Base-by-base conservation (phyloP, 2,329 filamentous ascomycete species). In the Neocucurbitaria cava region DNA sequence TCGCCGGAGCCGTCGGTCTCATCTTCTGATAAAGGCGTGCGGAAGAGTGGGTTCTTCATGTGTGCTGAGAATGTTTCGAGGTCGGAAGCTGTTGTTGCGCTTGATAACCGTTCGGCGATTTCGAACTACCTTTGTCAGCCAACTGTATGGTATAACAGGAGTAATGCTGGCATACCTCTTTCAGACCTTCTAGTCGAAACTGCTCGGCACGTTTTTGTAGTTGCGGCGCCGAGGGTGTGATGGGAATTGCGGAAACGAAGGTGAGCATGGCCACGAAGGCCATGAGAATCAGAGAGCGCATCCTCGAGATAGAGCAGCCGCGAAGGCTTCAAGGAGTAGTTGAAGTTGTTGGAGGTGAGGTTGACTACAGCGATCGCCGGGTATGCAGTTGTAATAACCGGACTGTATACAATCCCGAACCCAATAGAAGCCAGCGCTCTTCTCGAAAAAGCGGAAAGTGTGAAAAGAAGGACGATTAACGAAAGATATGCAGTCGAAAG, bases 161-260 rank as follows among this genome's bases (percentile, higher is more conserved):
- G 7, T 10, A 35, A 8, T 1, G 17, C 4, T n/a, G 36, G 40
- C 56, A 10, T 68, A 75, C 72, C 64, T 76, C 74, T 48, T 63
- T 46, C 13, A 75, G 52, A 13, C 74, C 74, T 61, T 72, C 63
- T 13, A 70, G 61, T 43, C 73, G 64, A 58, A 70, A 70, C 26
- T 68, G 66, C 46, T 74, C 73, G 13, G 65, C 72, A 8, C 70
- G 66, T 51, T 62, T 67, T 41, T 73, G 69, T 8, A 68, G 62
- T 31, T 62, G 60, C n/a, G 70, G 70, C 20, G 72, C 72, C 5
- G 73, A 65, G 10, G 73, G 73, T 13, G 72, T 73, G 56, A 75
- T 75, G 3, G 72, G 73, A 20, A 71, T 59, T 6, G 69, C 71
- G 42, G 61, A 54, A n/a, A 67, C 66, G 17, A 63, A 58, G 33